A percentile compares a stretch with the other conserved stretches of the same genome.
These are phyloP conservation scores for Hanseniaspora pseudoguilliermondii DNA, from an alignment of 805 yeast species.

Conservation along the genomic window DNA sequence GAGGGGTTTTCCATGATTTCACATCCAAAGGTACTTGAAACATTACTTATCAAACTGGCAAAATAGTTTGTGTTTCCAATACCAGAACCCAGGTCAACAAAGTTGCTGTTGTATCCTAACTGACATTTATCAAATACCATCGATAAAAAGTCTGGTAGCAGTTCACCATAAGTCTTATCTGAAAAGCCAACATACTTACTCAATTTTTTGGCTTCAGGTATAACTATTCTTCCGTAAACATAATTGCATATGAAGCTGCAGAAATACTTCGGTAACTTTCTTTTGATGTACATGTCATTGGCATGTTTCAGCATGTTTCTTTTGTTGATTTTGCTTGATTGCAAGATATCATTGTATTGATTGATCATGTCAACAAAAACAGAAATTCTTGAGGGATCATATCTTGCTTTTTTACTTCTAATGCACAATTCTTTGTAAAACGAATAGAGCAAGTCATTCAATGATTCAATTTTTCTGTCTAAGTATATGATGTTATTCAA, in stretches of 20 bases:
- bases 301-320: constrained; percentile 32
- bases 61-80: constrained; percentile 87
- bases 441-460: background rate
- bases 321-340: constrained; percentile 25
- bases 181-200: constrained; percentile 74
- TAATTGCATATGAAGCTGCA: constrained; percentile 42
- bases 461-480: background rate
- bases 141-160: constrained; percentile 64
- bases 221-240: constrained; percentile 60
- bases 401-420: background rate
- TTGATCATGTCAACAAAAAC: constrained; percentile 15
- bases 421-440: background rate
- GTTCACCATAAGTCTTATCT: constrained; percentile 81
- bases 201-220: constrained; percentile 55
- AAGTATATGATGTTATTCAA: background rate
- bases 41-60: constrained; percentile 78
- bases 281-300: constrained; percentile 17
- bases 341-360: background rate
- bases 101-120: constrained; percentile 41
- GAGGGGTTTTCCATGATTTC: constrained; percentile 82
- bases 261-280: constrained; percentile 31
- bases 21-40: constrained; percentile 66
- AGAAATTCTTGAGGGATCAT: background rate
- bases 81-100: constrained; percentile 85
- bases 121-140: constrained; percentile 50